Percentiles rank a stretch among this genome's conserved stretches.
Evolutionary conservation across 2,329 filamentous ascomycete species (phyloP).

Genomic region (Verticillium klebahnii): DNA sequence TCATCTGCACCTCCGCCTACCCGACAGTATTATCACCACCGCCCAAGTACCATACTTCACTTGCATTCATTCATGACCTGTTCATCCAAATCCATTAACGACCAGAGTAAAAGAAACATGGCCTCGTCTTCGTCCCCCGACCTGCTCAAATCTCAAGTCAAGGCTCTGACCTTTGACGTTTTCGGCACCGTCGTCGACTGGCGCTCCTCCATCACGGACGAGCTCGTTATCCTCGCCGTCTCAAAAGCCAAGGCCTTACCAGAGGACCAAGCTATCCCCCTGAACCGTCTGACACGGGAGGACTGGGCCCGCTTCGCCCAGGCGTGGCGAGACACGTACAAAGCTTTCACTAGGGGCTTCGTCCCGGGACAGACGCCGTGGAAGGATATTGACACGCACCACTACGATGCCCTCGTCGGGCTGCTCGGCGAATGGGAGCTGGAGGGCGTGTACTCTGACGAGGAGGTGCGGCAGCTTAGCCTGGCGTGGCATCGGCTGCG

Average conservation of each 20-base stretch:
- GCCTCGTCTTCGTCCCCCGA: constrained; percentile 10
- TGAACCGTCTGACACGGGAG: constrained; percentile 43
- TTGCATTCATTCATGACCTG: not conserved
- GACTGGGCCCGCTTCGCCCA: constrained; percentile 65
- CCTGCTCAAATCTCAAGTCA: constrained; percentile 25
- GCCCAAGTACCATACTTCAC: not conserved
- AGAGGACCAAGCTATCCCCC: constrained; percentile 38
- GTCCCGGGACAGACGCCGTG: constrained; percentile 45
- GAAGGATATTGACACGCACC: constrained; percentile 69
- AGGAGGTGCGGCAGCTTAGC: constrained; percentile 63
- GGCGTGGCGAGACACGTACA: constrained; percentile 65
- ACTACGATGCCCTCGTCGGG: constrained; percentile 55
- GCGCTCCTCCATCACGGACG: constrained; percentile 60
- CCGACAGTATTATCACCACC: not conserved
- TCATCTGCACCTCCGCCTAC: not conserved
- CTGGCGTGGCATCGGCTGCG: constrained; percentile 67
- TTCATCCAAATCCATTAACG: too few relatives aligned
- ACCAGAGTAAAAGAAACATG: constrained; percentile 13
- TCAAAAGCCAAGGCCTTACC: constrained; percentile 37
- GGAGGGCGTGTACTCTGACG: constrained; percentile 55
- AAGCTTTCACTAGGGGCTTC: constrained; percentile 51
- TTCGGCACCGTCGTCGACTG: constrained; percentile 81
- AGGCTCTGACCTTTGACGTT: constrained; percentile 68
- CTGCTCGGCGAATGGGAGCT: constrained; percentile 55
- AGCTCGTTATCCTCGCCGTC: constrained; percentile 47